Base-by-base conservation (phyloP, 176 grass and related monocot genomes). In the Musa schizocarpa region DNA sequence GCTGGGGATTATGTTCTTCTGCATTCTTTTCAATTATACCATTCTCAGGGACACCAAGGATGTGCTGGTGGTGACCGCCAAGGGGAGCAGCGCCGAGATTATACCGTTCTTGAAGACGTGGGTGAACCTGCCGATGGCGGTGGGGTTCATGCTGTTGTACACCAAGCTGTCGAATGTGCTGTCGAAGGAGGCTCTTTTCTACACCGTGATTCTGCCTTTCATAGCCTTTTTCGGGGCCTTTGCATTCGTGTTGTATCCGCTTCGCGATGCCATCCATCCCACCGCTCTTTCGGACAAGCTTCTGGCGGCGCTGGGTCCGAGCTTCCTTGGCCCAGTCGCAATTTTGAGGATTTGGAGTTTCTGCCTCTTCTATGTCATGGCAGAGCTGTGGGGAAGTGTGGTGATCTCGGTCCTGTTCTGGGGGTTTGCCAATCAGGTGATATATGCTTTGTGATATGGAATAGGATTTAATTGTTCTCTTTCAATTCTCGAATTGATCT, bases 351-450 rank as follows among this genome's bases (percentile, higher is more conserved):
- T 93, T 76, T 93, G 87, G 87, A 93, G 91, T 82, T 93, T 93
- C 70, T 93, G 91, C 78, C 50, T 96, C 67, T 96, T 96, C 84
- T 96, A 96, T 85, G 92, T 96, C 81, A 96, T 96, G 92, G 92
- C 88, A 13, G 92, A 96, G 75, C 82, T 96, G 9, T 96, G 92
- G 92, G 92, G 92, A 49, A 96, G 92, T 64, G 92, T 91, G 23
- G 92, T 96, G 65, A 83, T 96, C 81, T 96, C 92, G 3, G 88
- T 96, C 71, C 92, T 91, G 51, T 95, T 90, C 86, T 95, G 92
- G 92, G 91, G 92, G 1, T 95, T 95, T 65, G 92, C 92, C 9
- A 96, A 96, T 69, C 92, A 96, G 86, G 92, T 89, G 20, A 73
- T 68, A 24, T 4, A 80, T 82, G 19, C 56, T 65, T 54, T 2